Base-by-base conservation (phyloP, 192 early-diverging fungal species). In the Entophlyctis luteolus region DNA sequence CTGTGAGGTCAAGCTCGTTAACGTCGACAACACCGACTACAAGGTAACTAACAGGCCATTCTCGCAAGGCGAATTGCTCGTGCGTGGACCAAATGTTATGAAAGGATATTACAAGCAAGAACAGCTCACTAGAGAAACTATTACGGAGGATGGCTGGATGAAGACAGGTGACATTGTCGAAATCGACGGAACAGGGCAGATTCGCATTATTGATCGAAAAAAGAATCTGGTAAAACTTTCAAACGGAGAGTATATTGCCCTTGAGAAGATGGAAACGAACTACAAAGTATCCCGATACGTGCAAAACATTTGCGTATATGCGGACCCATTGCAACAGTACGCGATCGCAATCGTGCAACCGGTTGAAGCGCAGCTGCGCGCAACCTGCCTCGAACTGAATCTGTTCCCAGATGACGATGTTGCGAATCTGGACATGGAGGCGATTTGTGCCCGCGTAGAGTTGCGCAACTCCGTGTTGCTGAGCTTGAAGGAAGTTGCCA, bases 221-320 rank as follows among this genome's bases (percentile, higher is more conserved):
- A 93, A 93, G 84, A 98, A 96, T 76, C 83, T 98, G 52, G 89
- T 98, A 63, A 98, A 96, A 76, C 81, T 94, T 62, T 79, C 86
- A 3, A 82, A 92, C 71, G 95, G 93, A 68, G 94, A 95, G 54
- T 69, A 83, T 58, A 89, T 98, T 74, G 96, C 96, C 23, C 76
- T 98, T 35, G 96, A 98, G 76, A 91, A 92, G 72, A 79, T 98
- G 29, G 96, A 98, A 76, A 84, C 91, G 10, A 82, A 90, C 4
- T 98, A 98, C 85, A 87, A 89, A 74, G 82, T 80, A 35, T 84
- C 82, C 18, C 35, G 76, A 27, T 84, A 80, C 59, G 88, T 95
- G 33, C 77, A 80, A 75, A 94, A 93, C 72, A 85, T 81, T 54
- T 79, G 77, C 68, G 67, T 84, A 27, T 73, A 77, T 59, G 81